Evolutionary conservation across 2,329 filamentous ascomycete species (phyloP).

Genomic region (Microdochium nivale): DNA sequence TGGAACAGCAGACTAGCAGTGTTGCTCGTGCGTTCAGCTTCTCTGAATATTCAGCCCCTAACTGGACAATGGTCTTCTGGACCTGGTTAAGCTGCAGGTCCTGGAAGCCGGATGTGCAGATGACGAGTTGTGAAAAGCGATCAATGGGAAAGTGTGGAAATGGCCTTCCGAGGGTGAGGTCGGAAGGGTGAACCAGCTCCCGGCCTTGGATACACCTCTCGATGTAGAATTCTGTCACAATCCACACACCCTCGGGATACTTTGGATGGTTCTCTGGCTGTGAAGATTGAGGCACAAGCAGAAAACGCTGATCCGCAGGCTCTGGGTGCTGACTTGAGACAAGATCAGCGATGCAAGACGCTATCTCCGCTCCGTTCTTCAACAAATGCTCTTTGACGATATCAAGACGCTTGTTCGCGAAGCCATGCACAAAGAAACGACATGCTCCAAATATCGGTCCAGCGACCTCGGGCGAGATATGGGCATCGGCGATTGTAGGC

Average conservation of each 20-base stretch:
- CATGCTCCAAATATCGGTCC: constrained; percentile 36
- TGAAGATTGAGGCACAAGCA: constrained; percentile 46
- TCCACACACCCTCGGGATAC: constrained; percentile 29
- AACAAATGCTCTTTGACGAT: constrained; percentile 37
- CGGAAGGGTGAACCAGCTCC: constrained; percentile 56
- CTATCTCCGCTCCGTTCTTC: constrained; percentile 26
- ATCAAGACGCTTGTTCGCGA: constrained; percentile 40
- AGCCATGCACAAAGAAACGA: constrained; percentile 53
- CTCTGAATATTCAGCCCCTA: constrained; percentile 77
- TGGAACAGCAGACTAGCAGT: constrained; percentile 63
- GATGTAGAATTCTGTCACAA: constrained; percentile 87
- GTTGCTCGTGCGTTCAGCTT: constrained; percentile 63
- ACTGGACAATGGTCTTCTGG: constrained; percentile 63
- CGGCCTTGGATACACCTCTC: constrained; percentile 80
- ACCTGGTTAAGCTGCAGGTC: constrained; percentile 82
- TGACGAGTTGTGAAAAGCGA: constrained; percentile 59
- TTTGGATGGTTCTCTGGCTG: constrained; percentile 34
- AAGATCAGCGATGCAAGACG: neutral
- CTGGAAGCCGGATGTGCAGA: constrained; percentile 76
- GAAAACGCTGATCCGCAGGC: constrained; percentile 31
- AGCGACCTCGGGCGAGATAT: constrained; percentile 21
- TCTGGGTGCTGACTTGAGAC: constrained; percentile 12
- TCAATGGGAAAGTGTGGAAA: constrained; percentile 62
- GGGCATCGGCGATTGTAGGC: constrained; percentile 17
- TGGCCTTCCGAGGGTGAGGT: constrained; percentile 68